phyloP scores from a whole-genome alignment of 352 stramenopile species.

The Phytopythium vexans region DNA sequence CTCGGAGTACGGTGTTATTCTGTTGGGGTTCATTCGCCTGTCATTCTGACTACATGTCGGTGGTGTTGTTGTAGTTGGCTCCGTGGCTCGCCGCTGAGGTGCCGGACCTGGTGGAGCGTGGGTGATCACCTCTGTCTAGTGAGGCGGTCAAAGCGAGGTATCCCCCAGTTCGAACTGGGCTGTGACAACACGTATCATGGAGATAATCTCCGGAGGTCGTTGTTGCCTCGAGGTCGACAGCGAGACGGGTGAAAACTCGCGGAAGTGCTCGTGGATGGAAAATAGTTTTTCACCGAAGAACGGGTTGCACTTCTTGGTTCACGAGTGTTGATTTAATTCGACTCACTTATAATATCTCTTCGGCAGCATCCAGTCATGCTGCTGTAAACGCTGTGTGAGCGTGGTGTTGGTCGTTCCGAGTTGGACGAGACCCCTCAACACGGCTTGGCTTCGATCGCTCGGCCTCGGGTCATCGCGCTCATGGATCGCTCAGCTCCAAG shows the following conservation, averaged over 20 bases:
- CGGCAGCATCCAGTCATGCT: background rate
- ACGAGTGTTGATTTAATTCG: background rate
- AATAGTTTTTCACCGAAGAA: too few relatives aligned
- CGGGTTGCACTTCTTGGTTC: too few relatives aligned
- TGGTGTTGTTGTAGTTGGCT: constrained; percentile 44
- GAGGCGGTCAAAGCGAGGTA: background rate
- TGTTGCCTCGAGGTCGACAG: too few relatives aligned
- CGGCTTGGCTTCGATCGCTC: too few relatives aligned
- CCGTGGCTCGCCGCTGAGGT: constrained; percentile 87
- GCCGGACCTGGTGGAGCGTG: constrained; percentile 78
- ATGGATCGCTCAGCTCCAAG: too few relatives aligned
- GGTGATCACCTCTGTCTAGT: constrained; percentile 66
- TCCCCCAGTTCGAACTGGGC: background rate
- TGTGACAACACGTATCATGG: background rate
- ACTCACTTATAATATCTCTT: background rate
- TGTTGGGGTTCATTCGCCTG: background rate
- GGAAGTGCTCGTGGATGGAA: too few relatives aligned
- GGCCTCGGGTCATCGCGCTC: too few relatives aligned
- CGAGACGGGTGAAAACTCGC: too few relatives aligned
- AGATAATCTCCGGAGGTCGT: too few relatives aligned
- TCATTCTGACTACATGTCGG: constrained; percentile 4
- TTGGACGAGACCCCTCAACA: too few relatives aligned
- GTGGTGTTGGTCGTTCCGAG: background rate
- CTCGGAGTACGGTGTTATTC: constrained; percentile 51
- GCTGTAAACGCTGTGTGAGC: constrained; percentile 1